A percentile compares a stretch with the other conserved stretches of the same genome.
phyloP scores from a whole-genome alignment of 2,329 filamentous ascomycete genomes.

The Sporothrix protearum region DNA sequence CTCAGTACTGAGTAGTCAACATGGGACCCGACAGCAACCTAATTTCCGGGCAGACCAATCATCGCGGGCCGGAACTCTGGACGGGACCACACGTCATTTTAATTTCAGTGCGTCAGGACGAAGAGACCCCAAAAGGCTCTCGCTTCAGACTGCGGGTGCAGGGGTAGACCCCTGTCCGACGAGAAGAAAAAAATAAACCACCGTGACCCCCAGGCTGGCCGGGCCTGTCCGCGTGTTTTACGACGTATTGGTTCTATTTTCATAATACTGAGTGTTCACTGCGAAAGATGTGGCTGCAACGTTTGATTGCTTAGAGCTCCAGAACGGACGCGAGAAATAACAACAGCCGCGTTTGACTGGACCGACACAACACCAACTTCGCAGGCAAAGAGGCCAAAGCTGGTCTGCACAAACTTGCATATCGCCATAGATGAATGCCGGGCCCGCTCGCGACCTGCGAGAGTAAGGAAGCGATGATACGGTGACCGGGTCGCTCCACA shows the following conservation, averaged over 20 bases:
- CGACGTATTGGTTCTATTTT: neutral
- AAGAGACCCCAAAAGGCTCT: neutral
- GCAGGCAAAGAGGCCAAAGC: neutral
- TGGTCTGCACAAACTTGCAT: neutral
- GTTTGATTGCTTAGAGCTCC: too few species aligned
- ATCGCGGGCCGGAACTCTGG: neutral
- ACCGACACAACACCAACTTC: neutral
- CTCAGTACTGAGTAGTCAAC: too few species aligned
- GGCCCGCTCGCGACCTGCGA: neutral
- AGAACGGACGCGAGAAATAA: neutral
- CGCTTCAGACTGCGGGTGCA: neutral
- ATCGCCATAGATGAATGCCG: neutral
- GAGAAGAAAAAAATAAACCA: neutral
- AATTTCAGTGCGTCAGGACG: slow-evolving; percentile 15
- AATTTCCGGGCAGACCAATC: slow-evolving; percentile 24
- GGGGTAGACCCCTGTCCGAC: neutral
- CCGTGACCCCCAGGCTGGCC: neutral
- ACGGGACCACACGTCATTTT: slow-evolving; percentile 24
- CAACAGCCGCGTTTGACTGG: too few species aligned
- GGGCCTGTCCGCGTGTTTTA: neutral
- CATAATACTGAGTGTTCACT: neutral
- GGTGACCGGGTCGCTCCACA: neutral
- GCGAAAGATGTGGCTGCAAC: neutral
- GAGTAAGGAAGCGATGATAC: neutral
- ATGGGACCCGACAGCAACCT: slow-evolving; percentile 1